These are phyloP conservation scores for Corrigiola litoralis DNA, from an alignment of 179 eudicot genomes.

Conservation along the genomic window DNA sequence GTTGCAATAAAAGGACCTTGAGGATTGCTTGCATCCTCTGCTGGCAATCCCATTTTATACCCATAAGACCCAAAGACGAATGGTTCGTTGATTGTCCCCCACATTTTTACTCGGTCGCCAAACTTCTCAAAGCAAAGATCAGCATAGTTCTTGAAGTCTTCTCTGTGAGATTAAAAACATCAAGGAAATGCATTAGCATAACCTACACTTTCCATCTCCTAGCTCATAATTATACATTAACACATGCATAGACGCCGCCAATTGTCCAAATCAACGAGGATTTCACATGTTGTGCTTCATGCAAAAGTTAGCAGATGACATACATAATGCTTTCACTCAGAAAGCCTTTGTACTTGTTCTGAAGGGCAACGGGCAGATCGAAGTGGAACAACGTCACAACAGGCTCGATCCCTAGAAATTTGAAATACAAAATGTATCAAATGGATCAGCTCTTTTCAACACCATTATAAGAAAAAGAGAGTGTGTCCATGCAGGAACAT, in stretches of 20 bases:
- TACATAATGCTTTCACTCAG: neutral
- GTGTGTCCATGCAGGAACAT: too few species aligned
- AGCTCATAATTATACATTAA: neutral
- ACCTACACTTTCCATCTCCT: neutral
- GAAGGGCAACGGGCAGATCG: constrained; percentile 7
- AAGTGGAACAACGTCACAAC: constrained; percentile 13
- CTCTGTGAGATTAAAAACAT: constrained; percentile 4
- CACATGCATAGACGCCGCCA: neutral
- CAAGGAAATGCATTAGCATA: too few species aligned
- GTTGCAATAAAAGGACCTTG: constrained; percentile 1
- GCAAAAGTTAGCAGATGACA: neutral
- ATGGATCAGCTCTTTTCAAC: neutral
- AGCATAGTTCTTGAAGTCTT: constrained; percentile 24
- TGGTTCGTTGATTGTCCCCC: constrained; percentile 34
- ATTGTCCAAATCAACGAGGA: too few species aligned
- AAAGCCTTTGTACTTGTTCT: neutral
- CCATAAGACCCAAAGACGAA: neutral
- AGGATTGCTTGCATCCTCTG: neutral
- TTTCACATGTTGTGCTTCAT: neutral
- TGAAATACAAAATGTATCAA: neutral
- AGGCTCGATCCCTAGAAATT: constrained; percentile 3
- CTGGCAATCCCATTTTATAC: neutral
- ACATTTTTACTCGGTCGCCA: constrained; percentile 32
- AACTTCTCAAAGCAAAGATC: constrained; percentile 25
- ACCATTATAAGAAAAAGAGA: too few species aligned